Evolutionary conservation across 352 stramenopile species (phyloP).

Genomic region (Plasmopara halstedii): DNA sequence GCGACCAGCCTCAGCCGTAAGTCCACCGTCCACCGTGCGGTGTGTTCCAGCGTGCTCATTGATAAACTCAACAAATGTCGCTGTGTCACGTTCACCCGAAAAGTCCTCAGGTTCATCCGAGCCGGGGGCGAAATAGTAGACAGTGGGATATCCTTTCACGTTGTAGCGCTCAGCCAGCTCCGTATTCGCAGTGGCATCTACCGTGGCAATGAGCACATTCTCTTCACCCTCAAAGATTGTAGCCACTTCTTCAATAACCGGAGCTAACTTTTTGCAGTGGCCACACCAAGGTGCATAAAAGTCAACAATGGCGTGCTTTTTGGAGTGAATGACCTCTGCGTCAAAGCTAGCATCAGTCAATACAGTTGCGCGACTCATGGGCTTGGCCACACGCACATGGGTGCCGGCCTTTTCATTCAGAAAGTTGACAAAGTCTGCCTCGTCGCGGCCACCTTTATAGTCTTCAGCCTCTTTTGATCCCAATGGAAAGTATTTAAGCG

Average conservation of each 20-base stretch:
- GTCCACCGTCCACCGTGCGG: constrained; percentile 66
- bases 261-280: constrained; percentile 89
- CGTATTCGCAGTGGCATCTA: constrained; percentile 62
- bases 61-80: constrained; percentile 84
- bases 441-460: constrained; percentile 79
- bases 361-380: constrained; percentile 54
- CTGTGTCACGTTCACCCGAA: constrained; percentile 71
- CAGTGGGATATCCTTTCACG: constrained; percentile 86
- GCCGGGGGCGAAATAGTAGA: constrained; percentile 87
- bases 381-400: constrained; percentile 62
- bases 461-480: constrained; percentile 71
- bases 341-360: constrained; percentile 68
- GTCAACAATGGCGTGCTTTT: constrained; percentile 87
- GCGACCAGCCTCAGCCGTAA: constrained; percentile 65
- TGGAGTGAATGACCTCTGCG: constrained; percentile 67
- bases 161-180: constrained; percentile 71
- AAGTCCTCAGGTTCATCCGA: constrained; percentile 83
- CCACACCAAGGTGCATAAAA: constrained; percentile 94
- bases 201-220: constrained; percentile 77
- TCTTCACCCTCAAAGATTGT: constrained; percentile 70
- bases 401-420: constrained; percentile 73
- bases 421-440: constrained; percentile 75
- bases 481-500: constrained; percentile 88
- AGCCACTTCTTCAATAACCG: constrained; percentile 82
- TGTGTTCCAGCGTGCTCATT: constrained; percentile 87